Percentiles rank a stretch among this genome's conserved stretches.
These are phyloP conservation scores for Coemansia sp. DNA, from an alignment of 192 early-diverging fungal genomes.

Conservation along the genomic window DNA sequence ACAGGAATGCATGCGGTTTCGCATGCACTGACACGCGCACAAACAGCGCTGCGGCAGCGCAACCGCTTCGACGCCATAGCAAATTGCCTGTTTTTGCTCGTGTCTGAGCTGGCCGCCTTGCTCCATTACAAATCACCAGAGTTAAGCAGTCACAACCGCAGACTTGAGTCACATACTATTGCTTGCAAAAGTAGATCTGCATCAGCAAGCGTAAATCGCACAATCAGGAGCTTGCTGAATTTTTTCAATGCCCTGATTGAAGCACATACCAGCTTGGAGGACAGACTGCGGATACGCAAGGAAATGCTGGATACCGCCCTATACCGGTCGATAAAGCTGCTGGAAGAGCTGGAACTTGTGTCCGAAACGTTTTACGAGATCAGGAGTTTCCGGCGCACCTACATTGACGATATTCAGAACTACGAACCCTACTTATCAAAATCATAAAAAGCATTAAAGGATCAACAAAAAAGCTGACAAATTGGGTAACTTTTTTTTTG, in stretches of 20 bases:
- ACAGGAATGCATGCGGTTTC: conserved; percentile 26
- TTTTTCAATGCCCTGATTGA: conserved; percentile 39
- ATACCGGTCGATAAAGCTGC: conserved; percentile 32
- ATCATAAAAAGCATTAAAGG: background rate
- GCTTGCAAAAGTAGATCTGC: background rate
- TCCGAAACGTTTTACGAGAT: conserved; percentile 16
- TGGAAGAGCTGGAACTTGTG: conserved; percentile 31
- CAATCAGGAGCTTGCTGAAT: conserved; percentile 14
- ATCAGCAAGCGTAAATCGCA: background rate
- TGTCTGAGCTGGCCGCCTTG: conserved; percentile 6
- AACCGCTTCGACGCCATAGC: conserved; percentile 44
- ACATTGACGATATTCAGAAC: conserved; percentile 24
- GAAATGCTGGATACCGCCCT: conserved; percentile 43
- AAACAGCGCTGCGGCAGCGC: conserved; percentile 24
- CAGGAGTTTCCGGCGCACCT: conserved; percentile 29
- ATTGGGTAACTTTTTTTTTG: background rate
- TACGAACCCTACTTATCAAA: conserved; percentile 12
- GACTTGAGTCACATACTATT: no score
- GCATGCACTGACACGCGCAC: conserved; percentile 32
- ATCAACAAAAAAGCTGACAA: conserved; percentile 1
- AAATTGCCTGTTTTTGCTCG: conserved; percentile 25
- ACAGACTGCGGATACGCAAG: conserved; percentile 30
- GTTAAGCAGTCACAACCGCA: background rate
- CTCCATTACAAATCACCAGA: background rate
- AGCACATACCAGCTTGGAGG: conserved; percentile 14